phyloP scores from a whole-genome alignment of 345 rosid species.

The Pistacia atlantica region DNA sequence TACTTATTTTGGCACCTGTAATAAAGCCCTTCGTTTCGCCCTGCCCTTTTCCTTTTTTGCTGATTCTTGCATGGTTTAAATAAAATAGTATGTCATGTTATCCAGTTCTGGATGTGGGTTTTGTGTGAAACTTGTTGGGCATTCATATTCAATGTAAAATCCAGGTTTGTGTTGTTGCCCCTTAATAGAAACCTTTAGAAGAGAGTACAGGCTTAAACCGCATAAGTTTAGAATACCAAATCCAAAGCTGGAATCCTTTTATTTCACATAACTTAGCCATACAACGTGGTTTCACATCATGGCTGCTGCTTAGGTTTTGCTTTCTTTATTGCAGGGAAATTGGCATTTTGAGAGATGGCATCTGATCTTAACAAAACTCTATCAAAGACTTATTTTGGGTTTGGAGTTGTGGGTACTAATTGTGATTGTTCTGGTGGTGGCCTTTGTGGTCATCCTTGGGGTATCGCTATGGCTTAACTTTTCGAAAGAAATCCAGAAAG shows the following conservation, averaged over 20 bases:
- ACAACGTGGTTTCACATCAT: not conserved
- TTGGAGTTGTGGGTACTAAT: constrained; percentile 76
- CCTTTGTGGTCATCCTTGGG: constrained; percentile 51
- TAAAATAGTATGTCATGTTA: not conserved
- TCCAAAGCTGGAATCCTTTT: not conserved
- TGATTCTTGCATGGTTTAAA: constrained; percentile 7
- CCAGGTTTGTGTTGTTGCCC: constrained; percentile 5
- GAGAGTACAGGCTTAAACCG: not conserved
- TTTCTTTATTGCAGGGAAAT: constrained; percentile 36
- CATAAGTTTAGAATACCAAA: not conserved
- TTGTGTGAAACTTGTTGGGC: constrained; percentile 17
- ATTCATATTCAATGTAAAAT: constrained; percentile 4
- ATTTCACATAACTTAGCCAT: not conserved
- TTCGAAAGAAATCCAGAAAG: constrained; percentile 67
- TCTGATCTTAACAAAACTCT: constrained; percentile 60
- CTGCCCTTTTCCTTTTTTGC: no score
- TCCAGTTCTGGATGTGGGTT: constrained; percentile 11
- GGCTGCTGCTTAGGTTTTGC: not conserved
- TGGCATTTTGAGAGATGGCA: constrained; percentile 48
- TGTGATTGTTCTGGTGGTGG: constrained; percentile 58
- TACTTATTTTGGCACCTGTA: not conserved
- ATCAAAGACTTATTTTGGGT: constrained; percentile 55
- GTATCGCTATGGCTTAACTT: constrained; percentile 75
- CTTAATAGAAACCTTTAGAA: constrained; percentile 6
- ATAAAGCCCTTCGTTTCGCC: not conserved